These are phyloP conservation scores for Neurospora hispaniola DNA, from an alignment of 495 filamentous ascomycete genomes.

Conservation along the genomic window DNA sequence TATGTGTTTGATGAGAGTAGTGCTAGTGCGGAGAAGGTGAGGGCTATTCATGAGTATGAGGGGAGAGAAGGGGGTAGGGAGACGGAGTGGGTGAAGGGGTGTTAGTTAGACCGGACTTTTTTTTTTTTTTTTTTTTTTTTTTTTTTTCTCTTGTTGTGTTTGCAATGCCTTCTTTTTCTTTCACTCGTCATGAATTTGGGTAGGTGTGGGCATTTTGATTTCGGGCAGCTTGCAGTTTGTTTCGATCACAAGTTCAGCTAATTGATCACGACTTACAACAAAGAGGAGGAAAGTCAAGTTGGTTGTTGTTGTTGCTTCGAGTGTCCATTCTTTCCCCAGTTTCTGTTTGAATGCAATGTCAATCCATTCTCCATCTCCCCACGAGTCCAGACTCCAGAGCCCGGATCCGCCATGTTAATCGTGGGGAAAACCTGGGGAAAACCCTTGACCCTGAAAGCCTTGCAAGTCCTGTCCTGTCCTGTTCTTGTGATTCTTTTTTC, in stretches of 20 bases:
- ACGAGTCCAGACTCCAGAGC: not conserved
- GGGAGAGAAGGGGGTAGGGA: conserved; percentile 20
- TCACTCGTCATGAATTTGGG: not conserved
- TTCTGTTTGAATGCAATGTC: not conserved
- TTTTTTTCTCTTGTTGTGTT: not conserved
- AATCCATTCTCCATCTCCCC: not conserved
- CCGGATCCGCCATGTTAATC: not conserved
- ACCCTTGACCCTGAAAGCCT: not conserved
- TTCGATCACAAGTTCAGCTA: not conserved
- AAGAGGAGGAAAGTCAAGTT: not conserved
- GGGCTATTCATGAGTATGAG: conserved; percentile 66
- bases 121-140: not conserved
- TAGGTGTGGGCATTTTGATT: not conserved
- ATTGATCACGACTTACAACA: not conserved
- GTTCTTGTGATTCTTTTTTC: too few species aligned
- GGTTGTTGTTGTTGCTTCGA: not conserved
- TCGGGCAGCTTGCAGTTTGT: not conserved
- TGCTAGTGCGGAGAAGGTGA: conserved; percentile 62
- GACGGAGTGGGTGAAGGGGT: conserved; percentile 12
- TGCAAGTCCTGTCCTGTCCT: not conserved
- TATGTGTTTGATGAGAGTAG: conserved; percentile 71
- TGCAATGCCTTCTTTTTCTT: not conserved
- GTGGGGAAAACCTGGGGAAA: not conserved
- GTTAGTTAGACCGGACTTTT: not conserved
- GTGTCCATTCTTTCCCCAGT: not conserved